Conservation (phyloP, 345 rosid species). For the Reutealis trisperma region DNA sequence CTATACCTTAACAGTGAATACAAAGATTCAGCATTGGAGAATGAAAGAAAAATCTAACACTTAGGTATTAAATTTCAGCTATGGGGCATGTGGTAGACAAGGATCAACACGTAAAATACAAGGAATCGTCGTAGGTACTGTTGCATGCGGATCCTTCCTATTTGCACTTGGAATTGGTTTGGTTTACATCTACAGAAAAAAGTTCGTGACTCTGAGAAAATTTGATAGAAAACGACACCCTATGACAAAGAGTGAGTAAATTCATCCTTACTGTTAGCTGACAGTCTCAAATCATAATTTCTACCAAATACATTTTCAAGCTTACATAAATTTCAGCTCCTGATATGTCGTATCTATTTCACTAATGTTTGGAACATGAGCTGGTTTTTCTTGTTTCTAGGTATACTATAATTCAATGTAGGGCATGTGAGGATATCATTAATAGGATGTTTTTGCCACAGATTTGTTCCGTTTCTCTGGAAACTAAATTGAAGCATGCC, state of each 20-base stretch:
- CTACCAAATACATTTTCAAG: background rate
- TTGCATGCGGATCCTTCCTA: constrained; percentile 43
- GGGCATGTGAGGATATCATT: background rate
- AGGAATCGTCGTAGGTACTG: constrained; percentile 39
- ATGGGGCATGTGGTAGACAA: constrained; percentile 32
- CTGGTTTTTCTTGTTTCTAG: background rate
- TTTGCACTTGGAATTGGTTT: constrained; percentile 36
- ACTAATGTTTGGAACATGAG: background rate
- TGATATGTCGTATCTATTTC: background rate
- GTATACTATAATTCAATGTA: background rate
- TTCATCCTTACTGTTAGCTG: background rate
- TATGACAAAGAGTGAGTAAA: constrained; percentile 51
- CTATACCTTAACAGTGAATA: background rate
- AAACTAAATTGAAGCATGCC: background rate
- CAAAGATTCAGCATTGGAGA: background rate
- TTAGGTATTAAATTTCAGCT: constrained; percentile 36
- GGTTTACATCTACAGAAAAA: constrained; percentile 32
- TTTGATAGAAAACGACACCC: constrained; percentile 28
- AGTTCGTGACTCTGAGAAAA: constrained; percentile 20
- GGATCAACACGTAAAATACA: constrained; percentile 11
- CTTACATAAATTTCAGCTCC: background rate
- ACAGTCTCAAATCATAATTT: background rate
- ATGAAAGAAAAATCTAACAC: constrained; percentile 17
- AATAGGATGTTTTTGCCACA: background rate
- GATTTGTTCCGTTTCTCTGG: background rate